Evolutionary conservation across 352 stramenopile species (phyloP).

Genomic region (Saprolegnia diclina): DNA sequence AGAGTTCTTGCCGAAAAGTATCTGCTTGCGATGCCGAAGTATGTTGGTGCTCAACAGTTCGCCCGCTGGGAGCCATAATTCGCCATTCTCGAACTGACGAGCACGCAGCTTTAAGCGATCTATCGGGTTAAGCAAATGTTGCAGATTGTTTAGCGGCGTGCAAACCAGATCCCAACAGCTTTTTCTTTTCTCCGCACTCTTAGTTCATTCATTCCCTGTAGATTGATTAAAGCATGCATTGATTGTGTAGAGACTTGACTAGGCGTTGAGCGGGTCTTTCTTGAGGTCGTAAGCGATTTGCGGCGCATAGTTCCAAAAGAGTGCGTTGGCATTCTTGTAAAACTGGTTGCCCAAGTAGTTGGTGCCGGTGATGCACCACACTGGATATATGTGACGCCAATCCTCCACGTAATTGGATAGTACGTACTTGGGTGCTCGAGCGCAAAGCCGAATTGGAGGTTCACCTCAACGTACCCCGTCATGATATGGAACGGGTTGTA

Average conservation of each 20-base stretch:
- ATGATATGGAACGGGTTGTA: conserved; percentile 44
- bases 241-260: background rate
- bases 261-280: conserved; percentile 4
- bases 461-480: conserved; percentile 44
- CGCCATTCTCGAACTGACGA: too few species aligned
- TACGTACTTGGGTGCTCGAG: conserved; percentile 44
- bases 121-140: too few species aligned
- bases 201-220: too few species aligned
- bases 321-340: conserved; percentile 36
- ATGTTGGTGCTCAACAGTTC: conserved; percentile 20
- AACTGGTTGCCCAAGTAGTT: conserved; percentile 39
- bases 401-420: background rate
- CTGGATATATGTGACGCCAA: conserved; percentile 18
- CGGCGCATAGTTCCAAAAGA: conserved; percentile 40
- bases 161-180: too few species aligned
- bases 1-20: conserved; percentile 12
- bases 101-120: background rate
- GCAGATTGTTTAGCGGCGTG: too few species aligned
- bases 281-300: background rate
- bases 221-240: too few species aligned
- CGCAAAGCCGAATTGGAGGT: conserved; percentile 37
- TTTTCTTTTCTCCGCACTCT: too few species aligned
- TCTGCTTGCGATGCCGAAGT: conserved; percentile 5
- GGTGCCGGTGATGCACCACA: conserved; percentile 44
- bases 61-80: background rate